A percentile compares a stretch with the other conserved stretches of the same genome.
Evolutionary conservation across 352 stramenopile species (phyloP).

Genomic region (Elongisporangium anandrum): DNA sequence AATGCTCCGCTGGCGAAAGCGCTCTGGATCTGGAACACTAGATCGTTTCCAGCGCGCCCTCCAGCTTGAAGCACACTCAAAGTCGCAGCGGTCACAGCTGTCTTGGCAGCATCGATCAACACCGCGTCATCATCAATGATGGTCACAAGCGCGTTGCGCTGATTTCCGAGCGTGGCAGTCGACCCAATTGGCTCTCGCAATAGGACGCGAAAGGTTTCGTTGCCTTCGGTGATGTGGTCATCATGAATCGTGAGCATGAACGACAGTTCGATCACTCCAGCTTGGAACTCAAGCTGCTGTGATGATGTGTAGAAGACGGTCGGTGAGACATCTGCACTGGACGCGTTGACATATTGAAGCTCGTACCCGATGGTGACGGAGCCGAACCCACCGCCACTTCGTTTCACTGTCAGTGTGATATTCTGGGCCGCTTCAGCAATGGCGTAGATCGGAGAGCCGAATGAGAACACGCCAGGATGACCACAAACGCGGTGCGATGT

Average conservation of each 20-base stretch:
- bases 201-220: constrained; percentile 67
- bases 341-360: constrained; percentile 80
- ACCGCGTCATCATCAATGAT: constrained; percentile 63
- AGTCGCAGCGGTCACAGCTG: constrained; percentile 18
- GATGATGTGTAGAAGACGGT: constrained; percentile 87
- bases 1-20: constrained; percentile 32
- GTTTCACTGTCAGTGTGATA: constrained; percentile 79
- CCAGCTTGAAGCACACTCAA: constrained; percentile 10
- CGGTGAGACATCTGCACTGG: constrained; percentile 65
- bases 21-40: constrained; percentile 54
- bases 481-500: constrained; percentile 89
- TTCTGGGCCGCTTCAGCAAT: constrained; percentile 62
- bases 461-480: constrained; percentile 86
- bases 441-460: constrained; percentile 82
- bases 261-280: constrained; percentile 76
- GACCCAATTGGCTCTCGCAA: constrained; percentile 26
- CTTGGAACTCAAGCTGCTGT: constrained; percentile 73
- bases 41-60: constrained; percentile 20
- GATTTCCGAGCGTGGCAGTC: constrained; percentile 43
- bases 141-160: constrained; percentile 57
- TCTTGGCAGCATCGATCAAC: constrained; percentile 21
- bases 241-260: constrained; percentile 93
- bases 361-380: constrained; percentile 71
- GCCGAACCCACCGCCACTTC: constrained; percentile 87
- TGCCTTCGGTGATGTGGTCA: constrained; percentile 63